Percentiles rank a stretch among this genome's conserved stretches.
Evolutionary conservation across 140 eudicot species (phyloP).

Genomic region (Bidens hawaiensis): DNA sequence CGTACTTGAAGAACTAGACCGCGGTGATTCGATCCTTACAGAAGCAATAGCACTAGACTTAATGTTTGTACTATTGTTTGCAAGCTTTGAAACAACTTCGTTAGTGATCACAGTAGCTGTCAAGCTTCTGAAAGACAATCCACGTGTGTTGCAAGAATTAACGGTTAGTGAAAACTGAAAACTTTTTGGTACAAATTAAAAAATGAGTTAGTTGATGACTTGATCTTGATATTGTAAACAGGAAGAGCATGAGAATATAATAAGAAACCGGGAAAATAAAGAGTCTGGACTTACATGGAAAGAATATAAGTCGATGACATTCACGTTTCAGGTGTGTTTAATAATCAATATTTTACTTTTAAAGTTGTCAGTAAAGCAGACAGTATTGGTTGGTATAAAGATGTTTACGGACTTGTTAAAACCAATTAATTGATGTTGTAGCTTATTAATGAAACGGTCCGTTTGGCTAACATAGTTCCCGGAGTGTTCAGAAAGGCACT

Average conservation of each 20-base stretch:
- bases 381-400: background rate
- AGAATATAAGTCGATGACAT: conserved; percentile 83
- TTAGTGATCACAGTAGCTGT: conserved; percentile 73
- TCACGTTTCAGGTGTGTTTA: conserved; percentile 70
- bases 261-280: conserved; percentile 50
- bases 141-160: conserved; percentile 52
- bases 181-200: background rate
- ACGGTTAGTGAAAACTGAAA: conserved; percentile 59
- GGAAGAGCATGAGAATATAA: conserved; percentile 85
- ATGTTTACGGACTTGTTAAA: background rate
- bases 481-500: conserved; percentile 84
- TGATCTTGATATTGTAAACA: conserved; percentile 19
- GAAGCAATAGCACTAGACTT: conserved; percentile 85
- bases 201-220: no score
- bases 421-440: conserved; percentile 33
- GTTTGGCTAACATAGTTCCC: conserved; percentile 95
- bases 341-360: background rate
- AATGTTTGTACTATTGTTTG: conserved; percentile 89
- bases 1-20: conserved; percentile 72
- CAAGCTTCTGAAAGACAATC: conserved; percentile 58
- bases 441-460: conserved; percentile 93
- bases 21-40: conserved; percentile 65
- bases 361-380: background rate
- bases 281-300: conserved; percentile 74
- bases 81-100: conserved; percentile 93